Evolutionary conservation across 441 rosid species (phyloP).

Genomic region (Jatropha podagrica): DNA sequence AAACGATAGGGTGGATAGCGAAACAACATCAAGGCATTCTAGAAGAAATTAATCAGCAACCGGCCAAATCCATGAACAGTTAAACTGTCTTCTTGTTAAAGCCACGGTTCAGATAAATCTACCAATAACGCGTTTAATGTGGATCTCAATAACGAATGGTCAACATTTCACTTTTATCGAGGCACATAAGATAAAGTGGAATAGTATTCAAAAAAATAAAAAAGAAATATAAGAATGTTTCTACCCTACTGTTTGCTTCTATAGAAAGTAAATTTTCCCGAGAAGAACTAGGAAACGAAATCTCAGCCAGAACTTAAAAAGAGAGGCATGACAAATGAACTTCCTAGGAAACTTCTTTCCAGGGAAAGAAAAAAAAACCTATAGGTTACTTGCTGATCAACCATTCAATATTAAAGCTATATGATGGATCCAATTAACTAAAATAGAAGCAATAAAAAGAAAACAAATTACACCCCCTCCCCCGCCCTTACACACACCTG

Average conservation of each 20-base stretch:
- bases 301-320: neutral
- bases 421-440: neutral
- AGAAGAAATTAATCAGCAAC: neutral
- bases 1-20: neutral
- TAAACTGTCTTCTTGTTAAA: neutral
- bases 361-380: neutral
- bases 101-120: neutral
- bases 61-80: neutral
- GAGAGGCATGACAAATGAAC: neutral
- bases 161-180: neutral
- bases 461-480: no score
- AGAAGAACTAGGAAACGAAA: neutral
- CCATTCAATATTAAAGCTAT: neutral
- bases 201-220: neutral
- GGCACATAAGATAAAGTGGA: neutral
- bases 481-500: no score
- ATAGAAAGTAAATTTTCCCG: neutral
- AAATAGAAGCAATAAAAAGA: no score
- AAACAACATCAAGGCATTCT: neutral
- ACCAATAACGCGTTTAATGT: neutral
- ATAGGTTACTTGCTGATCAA: neutral
- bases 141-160: neutral
- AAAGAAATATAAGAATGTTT: neutral
- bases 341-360: neutral
- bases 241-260: slow-evolving; percentile 11